Conservation (phyloP, 2,329 filamentous ascomycete species). For the Calonectria montana region DNA sequence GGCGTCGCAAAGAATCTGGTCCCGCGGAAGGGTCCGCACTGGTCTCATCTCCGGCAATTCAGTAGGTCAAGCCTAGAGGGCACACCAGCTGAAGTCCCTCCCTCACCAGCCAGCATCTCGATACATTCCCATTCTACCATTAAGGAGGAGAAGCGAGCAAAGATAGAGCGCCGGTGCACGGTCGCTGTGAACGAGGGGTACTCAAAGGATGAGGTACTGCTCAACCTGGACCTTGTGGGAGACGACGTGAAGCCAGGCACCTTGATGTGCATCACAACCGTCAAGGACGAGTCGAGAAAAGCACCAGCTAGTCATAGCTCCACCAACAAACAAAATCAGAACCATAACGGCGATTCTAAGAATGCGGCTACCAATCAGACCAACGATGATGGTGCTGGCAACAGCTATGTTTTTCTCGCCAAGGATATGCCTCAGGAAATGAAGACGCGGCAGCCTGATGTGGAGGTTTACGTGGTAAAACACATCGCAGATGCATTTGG, state of each 20-base stretch:
- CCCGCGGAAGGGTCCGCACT: conserved; percentile 60
- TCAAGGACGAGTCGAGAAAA: conserved; percentile 63
- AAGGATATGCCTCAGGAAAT: conserved; percentile 78
- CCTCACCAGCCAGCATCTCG: conserved; percentile 62
- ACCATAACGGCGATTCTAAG: conserved; percentile 41
- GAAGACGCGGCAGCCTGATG: conserved; percentile 70
- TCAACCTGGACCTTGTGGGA: conserved; percentile 79
- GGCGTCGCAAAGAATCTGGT: conserved; percentile 39
- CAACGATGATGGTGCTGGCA: conserved; percentile 42
- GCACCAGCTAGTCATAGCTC: conserved; percentile 43
- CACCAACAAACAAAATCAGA: conserved; percentile 47
- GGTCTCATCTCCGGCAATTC: conserved; percentile 66
- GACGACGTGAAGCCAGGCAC: conserved; percentile 72
- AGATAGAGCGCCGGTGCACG: conserved; percentile 61
- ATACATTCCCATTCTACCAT: conserved; percentile 64
- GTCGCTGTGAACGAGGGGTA: conserved; percentile 78
- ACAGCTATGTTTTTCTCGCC: conserved; percentile 76
- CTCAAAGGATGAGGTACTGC: conserved; percentile 80
- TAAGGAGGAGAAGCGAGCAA: conserved; percentile 47
- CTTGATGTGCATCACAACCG: conserved; percentile 77
- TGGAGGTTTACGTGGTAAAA: conserved; percentile 81
- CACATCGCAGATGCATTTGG: conserved; percentile 84
- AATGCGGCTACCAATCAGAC: conserved; percentile 30
- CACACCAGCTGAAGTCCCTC: conserved; percentile 51
- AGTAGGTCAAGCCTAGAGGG: conserved; percentile 61